phyloP scores from a whole-genome alignment of 352 stramenopile genomes.

The Globisporangium camurandrum region DNA sequence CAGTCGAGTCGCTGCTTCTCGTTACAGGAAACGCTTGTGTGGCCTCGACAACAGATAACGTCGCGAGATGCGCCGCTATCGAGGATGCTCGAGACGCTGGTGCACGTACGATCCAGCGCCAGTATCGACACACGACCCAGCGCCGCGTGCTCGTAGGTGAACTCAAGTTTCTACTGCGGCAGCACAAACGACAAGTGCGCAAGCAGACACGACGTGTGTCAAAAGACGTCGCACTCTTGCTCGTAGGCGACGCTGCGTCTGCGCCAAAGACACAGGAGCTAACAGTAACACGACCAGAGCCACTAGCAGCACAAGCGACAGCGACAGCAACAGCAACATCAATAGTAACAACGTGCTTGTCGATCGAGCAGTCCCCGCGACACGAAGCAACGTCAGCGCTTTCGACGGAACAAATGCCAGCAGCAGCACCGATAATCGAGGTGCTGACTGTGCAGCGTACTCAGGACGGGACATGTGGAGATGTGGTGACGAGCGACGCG shows the following conservation, averaged over 20 bases:
- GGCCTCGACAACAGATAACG: too few species aligned
- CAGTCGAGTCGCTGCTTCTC: too few species aligned
- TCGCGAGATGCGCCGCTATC: neutral
- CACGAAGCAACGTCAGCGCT: neutral
- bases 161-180: constrained; percentile 28
- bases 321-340: too few species aligned
- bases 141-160: constrained; percentile 28
- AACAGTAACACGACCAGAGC: neutral
- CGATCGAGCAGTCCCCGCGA: neutral
- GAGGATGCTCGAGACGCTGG: constrained; percentile 4
- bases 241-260: neutral
- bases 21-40: too few species aligned
- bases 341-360: too few species aligned
- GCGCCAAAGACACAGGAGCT: neutral
- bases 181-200: constrained; percentile 21
- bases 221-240: neutral
- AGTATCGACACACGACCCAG: constrained; percentile 28
- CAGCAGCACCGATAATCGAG: neutral
- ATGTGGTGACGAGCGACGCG: neutral
- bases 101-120: constrained; percentile 20
- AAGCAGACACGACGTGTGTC: constrained; percentile 16
- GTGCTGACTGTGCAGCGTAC: neutral
- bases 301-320: neutral
- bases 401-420: neutral
- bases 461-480: too few species aligned